Base-by-base conservation (phyloP, 2,329 filamentous ascomycete genomes). In the Venturia pyrina region DNA sequence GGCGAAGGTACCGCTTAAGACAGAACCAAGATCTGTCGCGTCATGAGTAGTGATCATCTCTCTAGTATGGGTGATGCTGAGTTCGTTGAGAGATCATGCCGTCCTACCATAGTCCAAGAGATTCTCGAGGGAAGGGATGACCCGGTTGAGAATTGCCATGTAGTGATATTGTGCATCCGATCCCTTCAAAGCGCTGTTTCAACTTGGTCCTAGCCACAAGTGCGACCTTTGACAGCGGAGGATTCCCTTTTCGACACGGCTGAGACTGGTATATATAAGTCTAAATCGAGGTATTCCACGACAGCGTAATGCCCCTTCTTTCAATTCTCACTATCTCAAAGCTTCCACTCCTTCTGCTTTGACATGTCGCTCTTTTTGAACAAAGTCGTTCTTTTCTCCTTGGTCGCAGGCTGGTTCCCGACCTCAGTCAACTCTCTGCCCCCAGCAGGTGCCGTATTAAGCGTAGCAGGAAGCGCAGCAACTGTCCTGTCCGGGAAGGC, bases 401-500 rank as follows among this genome's bases (percentile, higher is more conserved):
- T 46, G 43, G 43, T 17, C 17, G 43, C 43, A 17, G 17, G 15
- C 43, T 46, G 43, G 43, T n/a, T 46, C 43, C n/a, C 3, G 43
- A 46, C 43, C 17, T n/a, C 43, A n/a, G 17, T 46, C 17, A 4
- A 3, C 7, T 17, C 17, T 5, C n/a, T 46, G 17, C 43, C 43
- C 13, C 2, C 37, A 13, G 6, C 37, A 40, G 13, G 37, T 6
- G 37, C 43, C n/a, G 43, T 17, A 46, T 17, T 19, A 46, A 28
- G 28, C 28, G 28, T 28, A 28, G 28, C 28, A 28, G 4, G 2
- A 28, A 28, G 28, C 4, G 43, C 43, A n/a, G 7, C 43, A n/a
- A 17, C n/a, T 3, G 53, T 59, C 13, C 21, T 59, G 28, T 32
- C 67, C 8, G 75, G 75, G 34, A 66, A 73, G 34, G 75, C 74